These are phyloP conservation scores for Boletus rufocinnamomeus DNA, from an alignment of 768 basidiomycete genomes.

Conservation along the genomic window DNA sequence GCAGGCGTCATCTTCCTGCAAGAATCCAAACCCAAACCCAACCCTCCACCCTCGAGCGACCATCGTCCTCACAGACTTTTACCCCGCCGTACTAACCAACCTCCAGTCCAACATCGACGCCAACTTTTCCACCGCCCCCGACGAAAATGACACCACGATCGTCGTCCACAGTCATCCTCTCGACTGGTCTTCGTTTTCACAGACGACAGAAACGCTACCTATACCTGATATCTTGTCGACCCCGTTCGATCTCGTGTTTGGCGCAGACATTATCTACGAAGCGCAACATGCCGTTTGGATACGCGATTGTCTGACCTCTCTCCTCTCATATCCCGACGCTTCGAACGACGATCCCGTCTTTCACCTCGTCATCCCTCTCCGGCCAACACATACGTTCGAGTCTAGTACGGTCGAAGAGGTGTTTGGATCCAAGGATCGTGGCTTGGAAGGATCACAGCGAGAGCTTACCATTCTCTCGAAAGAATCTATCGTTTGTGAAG, in stretches of 20 bases:
- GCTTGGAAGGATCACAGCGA: slow-evolving; percentile 7
- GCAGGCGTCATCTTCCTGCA: slow-evolving; percentile 1
- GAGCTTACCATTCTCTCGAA: slow-evolving; percentile 54
- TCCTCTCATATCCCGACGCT: slow-evolving; percentile 35
- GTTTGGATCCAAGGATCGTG: slow-evolving; percentile 38
- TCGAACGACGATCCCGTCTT: slow-evolving; percentile 39
- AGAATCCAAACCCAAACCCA: not conserved
- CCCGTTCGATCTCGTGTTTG: slow-evolving; percentile 52
- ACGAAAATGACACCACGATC: not conserved
- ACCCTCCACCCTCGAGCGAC: slow-evolving; percentile 10
- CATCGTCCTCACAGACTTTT: slow-evolving; percentile 51
- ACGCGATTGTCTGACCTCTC: slow-evolving; percentile 39
- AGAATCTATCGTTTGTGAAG: slow-evolving; percentile 58
- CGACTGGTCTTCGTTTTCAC: slow-evolving; percentile 42
- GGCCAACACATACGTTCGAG: slow-evolving; percentile 63
- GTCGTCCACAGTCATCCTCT: slow-evolving; percentile 33
- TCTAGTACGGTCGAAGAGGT: slow-evolving; percentile 56
- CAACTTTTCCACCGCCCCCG: slow-evolving; percentile 32
- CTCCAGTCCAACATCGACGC: slow-evolving; percentile 43
- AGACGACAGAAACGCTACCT: not conserved
- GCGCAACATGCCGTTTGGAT: slow-evolving; percentile 50
- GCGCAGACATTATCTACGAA: slow-evolving; percentile 59
- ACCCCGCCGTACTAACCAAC: slow-evolving; percentile 50
- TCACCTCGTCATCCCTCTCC: slow-evolving; percentile 78
- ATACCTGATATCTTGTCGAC: slow-evolving; percentile 29